Evolutionary conservation across 1,284 basidiomycete genomes (phyloP), one percentile per base, ranked within the genome.

Genomic region (Tetrapyrgos nigripes): DNA sequence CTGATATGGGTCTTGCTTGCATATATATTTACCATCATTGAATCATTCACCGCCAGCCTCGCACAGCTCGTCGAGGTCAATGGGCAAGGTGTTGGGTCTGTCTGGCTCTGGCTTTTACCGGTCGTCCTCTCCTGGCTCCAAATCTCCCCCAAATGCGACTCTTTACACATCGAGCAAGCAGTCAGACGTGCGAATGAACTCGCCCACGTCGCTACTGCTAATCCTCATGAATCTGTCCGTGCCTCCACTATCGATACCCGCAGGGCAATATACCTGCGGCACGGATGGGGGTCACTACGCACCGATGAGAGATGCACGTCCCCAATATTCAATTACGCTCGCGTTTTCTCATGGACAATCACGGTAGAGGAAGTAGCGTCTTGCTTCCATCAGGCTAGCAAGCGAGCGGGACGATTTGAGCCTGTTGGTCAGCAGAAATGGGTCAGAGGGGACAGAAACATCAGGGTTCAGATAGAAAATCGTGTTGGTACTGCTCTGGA

Each of bases 61-160:
- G 19, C 26, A 1, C n/a, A 59, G 17, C 50, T 62, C 33, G 47
- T 73, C 4, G 31, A 65, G 31, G 62, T 65, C 0, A 68, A 55
- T 10, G 75, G 71, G 3, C 62, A 74, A 26, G 71, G 61, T 8
- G 72, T 72, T 3, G 75, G 70, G 3, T 68, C 72, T 1, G 58
- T 65, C 17, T 76, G 67, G 70, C 60, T 77, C 10, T 76, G 74
- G 75, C 50, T 76, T n/a, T 21, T 77, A 17, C 71, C 73, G 0
- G 62, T 76, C 19, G 76, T 77, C 21, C 35, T 69, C 1, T 71
- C 71, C 13, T 77, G 76, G 73, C 48, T 76, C 27, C 67, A 75
- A 54, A 66, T 80, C 21, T 77, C 75, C 0, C 79, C 79, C 0
- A 78, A 78, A 58, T 81, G 76, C 44, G 73, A 79, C 54, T 66